Base-by-base conservation (phyloP, 2,329 filamentous ascomycete species). In the Xylariales sp. region DNA sequence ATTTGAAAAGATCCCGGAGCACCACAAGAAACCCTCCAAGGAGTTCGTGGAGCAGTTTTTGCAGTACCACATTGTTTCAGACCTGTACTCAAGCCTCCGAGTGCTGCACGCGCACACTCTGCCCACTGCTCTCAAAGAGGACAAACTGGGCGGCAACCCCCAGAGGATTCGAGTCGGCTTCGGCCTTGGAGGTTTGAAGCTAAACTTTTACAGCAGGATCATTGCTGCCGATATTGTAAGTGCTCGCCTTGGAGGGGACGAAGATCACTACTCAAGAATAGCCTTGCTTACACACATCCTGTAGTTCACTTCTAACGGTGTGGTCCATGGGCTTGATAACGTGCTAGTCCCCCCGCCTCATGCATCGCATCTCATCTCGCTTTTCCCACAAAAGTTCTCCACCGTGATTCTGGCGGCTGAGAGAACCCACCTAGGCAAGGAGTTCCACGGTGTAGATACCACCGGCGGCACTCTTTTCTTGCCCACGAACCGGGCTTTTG, bases 401-500 rank as follows among this genome's bases (percentile, higher is more conserved):
- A 95, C 88, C 0, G 75, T 94, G 2, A 72, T 83, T 36, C 75
- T 90, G 6, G 90, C 78, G 5, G 78, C 88, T 19, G 67, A 74
- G 38, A 88, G 85, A 66, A 91, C 88, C 0, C 81, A 84, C 7
- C 74, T 96, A 2, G 70, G 73, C 38, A 65, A 81, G 11, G 72
- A 71, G 34, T 64, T 83, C 41, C 67, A 83, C 38, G 68, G 75
- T 14, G 71, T 62, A 38, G 66, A 65, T 24, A 69, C 74, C 31
- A 60, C 67, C 3, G 88, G 88, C 24, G 79, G 80, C 27, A 95
- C 89, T 3, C 57, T 93, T 43, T 94, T 95, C 52, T 85, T 85
- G 0, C 89, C 90, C 0, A 78, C 75, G 31, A 95, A 96, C 70
- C 65, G 63, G 5, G 90, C 89, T n/a, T 95, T 91, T 67, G 56